Percentiles rank a stretch among this genome's conserved stretches.
These are phyloP conservation scores for Sextonia rubra DNA, from an alignment of 164 flowering plant genomes.

Conservation along the genomic window DNA sequence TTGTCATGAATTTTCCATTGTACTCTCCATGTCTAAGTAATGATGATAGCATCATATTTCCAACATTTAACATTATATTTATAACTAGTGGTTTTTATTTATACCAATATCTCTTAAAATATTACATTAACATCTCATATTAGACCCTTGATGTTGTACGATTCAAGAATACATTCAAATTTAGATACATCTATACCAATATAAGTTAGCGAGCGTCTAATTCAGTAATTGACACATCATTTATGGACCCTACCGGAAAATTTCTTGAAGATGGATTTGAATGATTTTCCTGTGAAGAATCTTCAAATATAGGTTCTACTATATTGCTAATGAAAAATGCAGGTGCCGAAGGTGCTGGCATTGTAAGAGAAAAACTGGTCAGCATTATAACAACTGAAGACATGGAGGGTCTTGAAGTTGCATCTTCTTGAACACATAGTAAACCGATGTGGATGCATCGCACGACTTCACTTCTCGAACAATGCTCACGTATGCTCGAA, in stretches of 20 bases:
- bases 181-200: too few species aligned
- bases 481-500: conserved; percentile 9
- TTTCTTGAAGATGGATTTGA: not conserved
- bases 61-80: too few species aligned
- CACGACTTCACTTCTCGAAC: conserved; percentile 8
- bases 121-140: too few species aligned
- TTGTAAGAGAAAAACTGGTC: conserved; percentile 13
- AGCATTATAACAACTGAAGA: conserved; percentile 17
- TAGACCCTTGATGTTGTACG: too few species aligned
- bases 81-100: too few species aligned
- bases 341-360: conserved; percentile 24
- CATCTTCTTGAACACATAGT: conserved; percentile 25
- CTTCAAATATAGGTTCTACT: too few species aligned
- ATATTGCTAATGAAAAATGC: conserved; percentile 17
- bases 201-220: not conserved
- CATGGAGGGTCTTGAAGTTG: conserved; percentile 18
- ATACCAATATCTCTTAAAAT: too few species aligned
- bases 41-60: too few species aligned
- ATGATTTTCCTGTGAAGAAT: not conserved
- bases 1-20: too few species aligned
- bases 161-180: too few species aligned
- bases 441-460: conserved; percentile 23
- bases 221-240: conserved; percentile 9
- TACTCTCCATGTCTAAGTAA: too few species aligned
- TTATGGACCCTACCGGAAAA: not conserved